Evolutionary conservation across 768 basidiomycete species (phyloP), one percentile per base, ranked within the genome.

Genomic region (Pleurotus djamor): DNA sequence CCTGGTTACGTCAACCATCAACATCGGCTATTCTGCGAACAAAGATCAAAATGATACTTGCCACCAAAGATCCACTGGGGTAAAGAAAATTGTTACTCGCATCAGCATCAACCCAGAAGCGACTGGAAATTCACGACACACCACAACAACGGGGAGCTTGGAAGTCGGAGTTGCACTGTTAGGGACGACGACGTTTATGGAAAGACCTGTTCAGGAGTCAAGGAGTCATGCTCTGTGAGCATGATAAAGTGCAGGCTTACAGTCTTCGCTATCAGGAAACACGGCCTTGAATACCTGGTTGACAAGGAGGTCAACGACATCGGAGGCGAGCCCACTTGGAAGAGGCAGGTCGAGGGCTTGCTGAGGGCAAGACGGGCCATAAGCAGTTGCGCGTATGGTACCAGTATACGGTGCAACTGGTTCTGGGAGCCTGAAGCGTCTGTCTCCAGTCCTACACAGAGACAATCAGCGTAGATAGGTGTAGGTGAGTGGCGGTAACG

Each of bases 91-190:
- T 6, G 32, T 9, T 52, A 1, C 21, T 36, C 6, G 34, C 6
- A 52, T 52, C 17, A 48, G 21, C 14, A 12, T 36, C 43, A 48
- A n/a, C n/a, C 32, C 33, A 51, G 6, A 48, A 16, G 14, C 16
- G 12, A 37, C 10, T 52, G 32, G 33, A 37, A 45, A 28, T 59
- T 45, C 2, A 14, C 17, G 38, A 73, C 82, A 48, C 67, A 84
- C 84, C 34, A 78, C 81, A 16, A 83, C 70, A 5, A 87, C 82
- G 2, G 85, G 85, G 2, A 85, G 69, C 52, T 79, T 80, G 7
- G 77, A 77, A 0, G 64, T 64, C 1, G 78, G 57, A 0, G 74
- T 76, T 1, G 79, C 74, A 37, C 61, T 67, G 1, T 69, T 66
- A 4, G 85, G 83, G 52, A 74, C 76, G 32, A 83, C 63, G 14